Percentiles rank a stretch among this genome's conserved stretches.
Evolutionary conservation across 2,329 filamentous ascomycete species (phyloP).

Genomic region (Hymenoscyphus fraxineus): DNA sequence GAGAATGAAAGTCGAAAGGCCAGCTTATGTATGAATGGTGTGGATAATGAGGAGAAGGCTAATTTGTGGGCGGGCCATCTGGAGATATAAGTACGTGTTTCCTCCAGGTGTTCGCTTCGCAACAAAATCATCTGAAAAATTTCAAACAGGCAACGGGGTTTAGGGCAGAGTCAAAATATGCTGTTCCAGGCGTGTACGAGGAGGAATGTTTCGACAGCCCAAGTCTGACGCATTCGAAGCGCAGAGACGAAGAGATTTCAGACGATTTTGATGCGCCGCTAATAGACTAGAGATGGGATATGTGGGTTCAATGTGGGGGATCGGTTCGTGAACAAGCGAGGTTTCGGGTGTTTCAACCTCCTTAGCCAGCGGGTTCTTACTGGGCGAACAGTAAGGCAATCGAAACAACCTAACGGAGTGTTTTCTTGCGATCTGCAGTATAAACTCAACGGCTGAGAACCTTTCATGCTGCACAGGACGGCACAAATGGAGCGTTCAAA

Average conservation of each 20-base stretch:
- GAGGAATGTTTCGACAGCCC: neutral
- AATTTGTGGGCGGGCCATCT: neutral
- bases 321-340: neutral
- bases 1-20: neutral
- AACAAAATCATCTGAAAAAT: neutral
- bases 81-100: neutral
- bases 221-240: slow-evolving; percentile 1
- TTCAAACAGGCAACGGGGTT: neutral
- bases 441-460: neutral
- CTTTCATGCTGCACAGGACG: neutral
- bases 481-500: neutral
- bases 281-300: neutral
- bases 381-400: neutral
- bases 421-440: neutral
- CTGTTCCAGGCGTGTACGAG: slow-evolving; percentile 4
- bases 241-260: slow-evolving; percentile 1
- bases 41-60: neutral
- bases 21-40: neutral
- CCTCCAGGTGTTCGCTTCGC: neutral
- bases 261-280: neutral
- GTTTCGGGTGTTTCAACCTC: slow-evolving; percentile 1
- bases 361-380: neutral
- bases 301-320: neutral
- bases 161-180: neutral
- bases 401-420: neutral